Conservation (phyloP, 2,329 filamentous ascomycete species). For the Triangularia setosa region DNA sequence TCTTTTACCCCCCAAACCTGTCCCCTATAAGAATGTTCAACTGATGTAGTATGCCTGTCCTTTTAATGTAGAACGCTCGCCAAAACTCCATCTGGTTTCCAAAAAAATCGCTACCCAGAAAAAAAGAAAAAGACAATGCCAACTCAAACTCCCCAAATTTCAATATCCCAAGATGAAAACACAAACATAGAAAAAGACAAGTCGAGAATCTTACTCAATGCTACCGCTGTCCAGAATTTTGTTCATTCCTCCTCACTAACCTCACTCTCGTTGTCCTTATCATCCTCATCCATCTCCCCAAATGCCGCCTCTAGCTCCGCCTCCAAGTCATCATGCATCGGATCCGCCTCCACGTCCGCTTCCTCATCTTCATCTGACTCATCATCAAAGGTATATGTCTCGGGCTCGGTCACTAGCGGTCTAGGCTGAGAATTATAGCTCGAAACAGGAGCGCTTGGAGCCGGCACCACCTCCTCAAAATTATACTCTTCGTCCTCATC, state of each 20-base stretch:
- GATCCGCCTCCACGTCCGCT: neutral
- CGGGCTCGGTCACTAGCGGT: slow-evolving; percentile 24
- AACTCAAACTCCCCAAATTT: neutral
- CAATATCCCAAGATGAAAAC: neutral
- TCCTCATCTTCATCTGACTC: slow-evolving; percentile 10
- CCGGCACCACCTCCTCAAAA: slow-evolving; percentile 15
- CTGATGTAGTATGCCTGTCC: neutral
- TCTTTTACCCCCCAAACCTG: neutral
- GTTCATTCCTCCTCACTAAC: slow-evolving; percentile 64
- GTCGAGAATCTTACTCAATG: neutral
- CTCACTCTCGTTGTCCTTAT: slow-evolving; percentile 54
- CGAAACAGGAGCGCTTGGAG: neutral
- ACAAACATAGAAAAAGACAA: neutral
- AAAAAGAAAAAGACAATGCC: neutral
- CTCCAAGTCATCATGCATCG: slow-evolving; percentile 37
- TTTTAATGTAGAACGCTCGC: neutral
- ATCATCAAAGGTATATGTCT: slow-evolving; percentile 30
- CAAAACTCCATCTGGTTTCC: neutral
- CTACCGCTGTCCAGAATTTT: neutral
- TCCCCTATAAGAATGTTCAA: neutral
- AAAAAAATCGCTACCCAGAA: neutral
- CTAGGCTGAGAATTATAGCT: neutral
- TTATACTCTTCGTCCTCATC: slow-evolving; percentile 16
- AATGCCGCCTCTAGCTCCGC: slow-evolving; percentile 55
- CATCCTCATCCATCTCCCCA: slow-evolving; percentile 27